Evolutionary conservation across 2,329 filamentous ascomycete genomes (phyloP).

Genomic region (Alternaria postmessia): DNA sequence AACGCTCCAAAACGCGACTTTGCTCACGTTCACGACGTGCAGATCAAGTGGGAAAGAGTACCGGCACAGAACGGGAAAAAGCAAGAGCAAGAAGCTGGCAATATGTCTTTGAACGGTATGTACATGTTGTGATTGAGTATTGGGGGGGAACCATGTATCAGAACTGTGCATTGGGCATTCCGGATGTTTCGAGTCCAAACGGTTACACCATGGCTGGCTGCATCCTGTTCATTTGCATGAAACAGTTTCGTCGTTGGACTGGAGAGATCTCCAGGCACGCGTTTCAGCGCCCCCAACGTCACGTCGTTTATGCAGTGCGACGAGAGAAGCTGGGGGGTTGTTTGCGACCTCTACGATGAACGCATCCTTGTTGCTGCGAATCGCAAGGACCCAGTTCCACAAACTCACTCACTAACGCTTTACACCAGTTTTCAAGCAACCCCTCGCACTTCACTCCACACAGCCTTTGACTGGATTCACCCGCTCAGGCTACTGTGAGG

Average conservation of each 20-base stretch:
- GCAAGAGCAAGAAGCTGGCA: conserved; percentile 10
- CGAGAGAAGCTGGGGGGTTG: not conserved
- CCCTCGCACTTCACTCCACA: conserved; percentile 65
- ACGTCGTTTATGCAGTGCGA: not conserved
- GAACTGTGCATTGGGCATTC: not conserved
- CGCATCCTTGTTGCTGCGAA: not conserved
- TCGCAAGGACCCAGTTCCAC: not conserved
- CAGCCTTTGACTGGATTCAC: conserved; percentile 68
- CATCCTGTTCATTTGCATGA: conserved; percentile 12
- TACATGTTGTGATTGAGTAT: not conserved
- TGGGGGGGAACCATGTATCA: not conserved
- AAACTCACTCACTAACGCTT: not conserved
- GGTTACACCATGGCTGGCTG: not conserved
- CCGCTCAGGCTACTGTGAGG: conserved; percentile 68
- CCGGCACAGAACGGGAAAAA: not conserved
- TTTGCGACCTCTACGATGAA: not conserved
- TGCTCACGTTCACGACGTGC: conserved; percentile 44
- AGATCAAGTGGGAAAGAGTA: conserved; percentile 15
- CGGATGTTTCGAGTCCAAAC: not conserved
- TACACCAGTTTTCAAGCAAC: conserved; percentile 14
- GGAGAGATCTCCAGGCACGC: conserved; percentile 4
- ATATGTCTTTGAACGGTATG: conserved; percentile 21
- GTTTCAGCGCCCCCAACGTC: conserved; percentile 6
- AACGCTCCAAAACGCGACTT: conserved; percentile 23
- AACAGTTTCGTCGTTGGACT: conserved; percentile 7